Percentiles rank a stretch among this genome's conserved stretches.
Conservation (phyloP, 331 rosid genomes). For the Arachis monticola region DNA sequence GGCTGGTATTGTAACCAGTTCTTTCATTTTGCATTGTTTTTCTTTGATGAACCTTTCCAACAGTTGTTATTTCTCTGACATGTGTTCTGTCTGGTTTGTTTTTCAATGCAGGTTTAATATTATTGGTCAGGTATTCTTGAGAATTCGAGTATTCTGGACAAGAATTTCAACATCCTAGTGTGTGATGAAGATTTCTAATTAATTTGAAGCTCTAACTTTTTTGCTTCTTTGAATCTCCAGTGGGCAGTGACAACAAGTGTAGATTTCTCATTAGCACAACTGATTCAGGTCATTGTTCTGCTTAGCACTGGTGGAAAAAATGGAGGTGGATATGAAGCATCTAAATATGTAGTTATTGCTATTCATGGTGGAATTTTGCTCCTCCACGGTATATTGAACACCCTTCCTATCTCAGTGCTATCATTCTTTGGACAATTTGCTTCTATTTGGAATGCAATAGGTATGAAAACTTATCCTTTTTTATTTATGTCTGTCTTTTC, state of each 20-base stretch:
- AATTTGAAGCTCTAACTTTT: too few species aligned
- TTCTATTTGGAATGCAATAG: slow-evolving; percentile 87
- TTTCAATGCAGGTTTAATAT: slow-evolving; percentile 87
- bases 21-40: not conserved
- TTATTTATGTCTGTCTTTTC: too few species aligned
- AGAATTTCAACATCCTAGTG: slow-evolving; percentile 41
- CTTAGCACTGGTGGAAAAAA: slow-evolving; percentile 91
- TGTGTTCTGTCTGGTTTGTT: too few species aligned
- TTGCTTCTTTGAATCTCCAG: slow-evolving; percentile 34
- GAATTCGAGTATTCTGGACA: not conserved
- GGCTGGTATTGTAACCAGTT: slow-evolving; percentile 68
- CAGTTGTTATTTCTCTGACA: too few species aligned
- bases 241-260: slow-evolving; percentile 99
- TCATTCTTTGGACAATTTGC: slow-evolving; percentile 92
- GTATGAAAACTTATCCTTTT: too few species aligned
- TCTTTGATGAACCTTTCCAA: too few species aligned
- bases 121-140: slow-evolving; percentile 59
- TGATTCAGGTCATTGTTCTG: slow-evolving; percentile 89
- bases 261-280: slow-evolving; percentile 87
- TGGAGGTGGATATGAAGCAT: slow-evolving; percentile 74
- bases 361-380: slow-evolving; percentile 80
- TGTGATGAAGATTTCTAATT: too few species aligned
- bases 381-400: slow-evolving; percentile 79
- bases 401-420: slow-evolving; percentile 77
- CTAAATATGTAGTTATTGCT: slow-evolving; percentile 74